Base-by-base conservation (phyloP, 139 green algal species). In the Coelastrella sp. region DNA sequence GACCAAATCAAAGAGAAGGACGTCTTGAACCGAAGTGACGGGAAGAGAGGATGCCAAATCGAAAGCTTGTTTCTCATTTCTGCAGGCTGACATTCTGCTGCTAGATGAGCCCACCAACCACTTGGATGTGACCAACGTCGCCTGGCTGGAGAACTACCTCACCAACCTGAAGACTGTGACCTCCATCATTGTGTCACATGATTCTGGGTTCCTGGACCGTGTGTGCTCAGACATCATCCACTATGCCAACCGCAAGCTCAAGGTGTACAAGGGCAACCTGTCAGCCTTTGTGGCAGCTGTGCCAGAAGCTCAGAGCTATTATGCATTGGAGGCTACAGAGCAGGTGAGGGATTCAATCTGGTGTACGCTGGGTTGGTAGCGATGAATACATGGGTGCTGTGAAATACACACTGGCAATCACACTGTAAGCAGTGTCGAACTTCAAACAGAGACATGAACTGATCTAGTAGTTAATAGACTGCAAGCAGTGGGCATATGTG, bases 91-190 rank as follows among this genome's bases (percentile, higher is more conserved):
- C 81, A 97, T 98, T 87, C 74, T 98, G 84, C 93, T 98, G 74
- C 90, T 98, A 83, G 95, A 98, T 71, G 95, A 98, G 92, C 95
- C 95, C 80, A 97, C 94, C 73, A 98, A 97, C 91, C 95, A 97
- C 77, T 79, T 97, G 75, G 95, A 98, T 85, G 91, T 96, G 30
- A 89, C 67, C 85, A 97, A 97, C 84, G 94, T 97, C 43, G 83
- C 88, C 17, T 98, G 95, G 95, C 89, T 98, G 84, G 87, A 94
- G 86, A 68, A 94, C 81, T 96, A 96, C 88, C 91, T 97, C 50
- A 92, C 48, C 53, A 74, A 67, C 80, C 90, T 96, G 45, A 92
- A 85, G 25, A 74, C 89, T 25, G 91, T 95, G 13, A 94, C 94
- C 50, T 92, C 83, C 80, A 94, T 97, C 80, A 93, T 98, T 76